These are phyloP conservation scores for Triticum monococcum DNA, from an alignment of 176 grass and related monocot species.

Conservation along the genomic window DNA sequence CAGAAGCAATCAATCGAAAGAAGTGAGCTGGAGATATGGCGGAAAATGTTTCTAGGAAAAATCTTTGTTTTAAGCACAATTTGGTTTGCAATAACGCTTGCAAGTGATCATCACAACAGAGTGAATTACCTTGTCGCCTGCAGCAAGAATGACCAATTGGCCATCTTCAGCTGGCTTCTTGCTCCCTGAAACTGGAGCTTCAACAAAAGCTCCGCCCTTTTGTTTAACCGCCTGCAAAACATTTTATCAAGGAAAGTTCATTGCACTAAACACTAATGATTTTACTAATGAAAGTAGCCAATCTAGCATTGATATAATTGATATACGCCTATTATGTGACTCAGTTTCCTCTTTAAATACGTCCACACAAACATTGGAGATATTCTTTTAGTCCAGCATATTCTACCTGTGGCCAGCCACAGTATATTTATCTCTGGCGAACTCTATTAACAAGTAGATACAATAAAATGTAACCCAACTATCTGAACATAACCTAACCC, in stretches of 20 bases:
- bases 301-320: not conserved
- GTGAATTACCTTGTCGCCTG: constrained; percentile 81
- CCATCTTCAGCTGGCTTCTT: constrained; percentile 99
- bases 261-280: constrained; percentile 1
- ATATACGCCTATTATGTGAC: too few species aligned
- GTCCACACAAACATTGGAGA: too few species aligned
- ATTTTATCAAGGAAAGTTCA: constrained; percentile 19
- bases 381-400: too few species aligned
- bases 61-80: not conserved
- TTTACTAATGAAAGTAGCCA: not conserved
- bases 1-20: not conserved
- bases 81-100: not conserved
- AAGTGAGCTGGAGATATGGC: not conserved
- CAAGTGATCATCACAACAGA: not conserved
- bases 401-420: not conserved
- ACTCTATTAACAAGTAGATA: not conserved
- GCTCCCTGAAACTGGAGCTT: constrained; percentile 98
- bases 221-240: constrained; percentile 59
- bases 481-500: not conserved
- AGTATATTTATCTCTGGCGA: not conserved
- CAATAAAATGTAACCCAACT: not conserved
- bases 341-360: too few species aligned
- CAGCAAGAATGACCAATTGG: constrained; percentile 96
- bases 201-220: constrained; percentile 83
- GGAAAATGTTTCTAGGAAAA: not conserved